phyloP scores from a whole-genome alignment of 176 grass and related monocot genomes.

The Triticum aestivum region DNA sequence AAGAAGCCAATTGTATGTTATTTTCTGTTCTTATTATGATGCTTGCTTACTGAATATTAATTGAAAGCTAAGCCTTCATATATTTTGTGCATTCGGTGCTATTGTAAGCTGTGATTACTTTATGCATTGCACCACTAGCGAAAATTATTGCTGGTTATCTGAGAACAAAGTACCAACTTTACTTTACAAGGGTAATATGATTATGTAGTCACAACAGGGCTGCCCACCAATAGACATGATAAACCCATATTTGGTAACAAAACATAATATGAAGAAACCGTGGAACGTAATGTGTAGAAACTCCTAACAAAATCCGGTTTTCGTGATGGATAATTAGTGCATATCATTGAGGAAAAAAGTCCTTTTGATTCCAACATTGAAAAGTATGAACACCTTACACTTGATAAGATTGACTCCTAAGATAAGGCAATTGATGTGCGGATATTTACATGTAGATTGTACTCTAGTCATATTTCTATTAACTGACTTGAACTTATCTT shows the following conservation, averaged over 20 bases:
- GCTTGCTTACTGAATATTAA: neutral
- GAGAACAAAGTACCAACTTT: neutral
- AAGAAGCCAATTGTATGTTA: constrained; percentile 33
- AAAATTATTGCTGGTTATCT: neutral
- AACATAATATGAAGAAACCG: neutral
- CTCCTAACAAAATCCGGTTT: neutral
- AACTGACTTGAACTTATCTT: neutral
- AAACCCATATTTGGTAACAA: neutral
- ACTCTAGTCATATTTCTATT: neutral
- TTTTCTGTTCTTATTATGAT: neutral
- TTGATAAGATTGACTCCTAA: neutral
- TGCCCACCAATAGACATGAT: neutral
- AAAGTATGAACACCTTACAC: neutral
- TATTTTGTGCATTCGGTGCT: neutral
- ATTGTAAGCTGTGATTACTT: neutral
- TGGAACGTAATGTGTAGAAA: neutral
- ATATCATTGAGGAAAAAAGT: neutral
- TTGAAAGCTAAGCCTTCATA: neutral
- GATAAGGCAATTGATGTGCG: neutral
- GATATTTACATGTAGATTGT: neutral
- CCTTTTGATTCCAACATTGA: neutral
- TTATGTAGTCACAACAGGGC: neutral
- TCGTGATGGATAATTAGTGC: neutral
- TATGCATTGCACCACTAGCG: neutral
- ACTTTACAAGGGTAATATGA: neutral